A percentile compares a stretch with the other conserved stretches of the same genome.
phyloP scores from a whole-genome alignment of 345 rosid genomes.

The Citrus trifoliata region DNA sequence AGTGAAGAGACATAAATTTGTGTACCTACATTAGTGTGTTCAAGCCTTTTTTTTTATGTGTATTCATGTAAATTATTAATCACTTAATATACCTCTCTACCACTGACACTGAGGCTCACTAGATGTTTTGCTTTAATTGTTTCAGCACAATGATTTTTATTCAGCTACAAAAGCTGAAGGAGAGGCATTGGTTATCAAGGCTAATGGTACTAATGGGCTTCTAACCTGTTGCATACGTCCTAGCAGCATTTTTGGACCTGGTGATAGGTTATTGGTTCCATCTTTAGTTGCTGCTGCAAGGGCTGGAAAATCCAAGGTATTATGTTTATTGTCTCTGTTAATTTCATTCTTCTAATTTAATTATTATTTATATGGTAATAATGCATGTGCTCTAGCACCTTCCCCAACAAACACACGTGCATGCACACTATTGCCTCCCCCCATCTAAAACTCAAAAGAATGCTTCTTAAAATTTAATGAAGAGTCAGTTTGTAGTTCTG shows the following conservation, averaged over 20 bases:
- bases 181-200: constrained; percentile 63
- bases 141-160: constrained; percentile 85
- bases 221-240: constrained; percentile 94
- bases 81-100: background rate
- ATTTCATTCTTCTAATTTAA: background rate
- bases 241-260: constrained; percentile 92
- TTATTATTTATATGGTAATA: background rate
- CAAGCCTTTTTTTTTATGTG: background rate
- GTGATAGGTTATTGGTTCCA: constrained; percentile 83
- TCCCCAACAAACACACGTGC: background rate
- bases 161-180: constrained; percentile 92
- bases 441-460: background rate
- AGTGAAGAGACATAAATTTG: background rate
- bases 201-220: constrained; percentile 72
- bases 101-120: background rate
- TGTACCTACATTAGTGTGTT: background rate
- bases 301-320: constrained; percentile 91
- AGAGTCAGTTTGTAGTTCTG: background rate
- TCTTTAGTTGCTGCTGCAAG: constrained; percentile 76
- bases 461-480: background rate
- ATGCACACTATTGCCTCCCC: background rate
- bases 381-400: background rate
- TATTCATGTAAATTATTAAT: background rate
- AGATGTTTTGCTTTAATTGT: constrained; percentile 9
- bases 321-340: constrained; percentile 5